Base-by-base conservation (phyloP, 768 basidiomycete genomes). In the Clavulina sp. region DNA sequence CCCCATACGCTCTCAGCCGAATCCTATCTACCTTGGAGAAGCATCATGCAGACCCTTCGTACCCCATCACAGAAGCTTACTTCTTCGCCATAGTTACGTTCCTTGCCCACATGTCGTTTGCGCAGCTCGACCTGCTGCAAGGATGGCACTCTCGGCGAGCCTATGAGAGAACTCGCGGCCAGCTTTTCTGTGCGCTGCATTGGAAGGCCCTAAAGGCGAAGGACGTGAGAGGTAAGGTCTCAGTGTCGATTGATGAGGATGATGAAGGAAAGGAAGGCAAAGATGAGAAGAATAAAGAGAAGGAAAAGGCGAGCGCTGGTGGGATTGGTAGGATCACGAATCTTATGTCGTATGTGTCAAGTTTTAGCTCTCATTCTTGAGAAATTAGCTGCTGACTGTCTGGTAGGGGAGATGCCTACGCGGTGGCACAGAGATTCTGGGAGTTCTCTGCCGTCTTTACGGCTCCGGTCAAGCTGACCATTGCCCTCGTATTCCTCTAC, bases 361-460 rank as follows among this genome's bases (percentile, higher is more conserved):
- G 16, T 49, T 31, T 32, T 41, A 46, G 38, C 18, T 41, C n/a
- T 28, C 7, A 36, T 46, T 46, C 26, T 46, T 38, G 18, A 28
- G 2, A 13, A 26, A 9, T 49, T 30, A 36, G 5, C 49, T 19
- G n/a, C 24, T 21, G 31, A 13, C 31, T 16, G 16, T 13, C n/a
- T 44, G 18, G 21, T 60, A 83, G 80, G 63, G 78, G 78, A 19
- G 81, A 83, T 60, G 68, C 78, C 0, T 83, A 81, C 57, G 73
- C 78, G 19, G 77, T 83, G 16, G 69, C 80, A 2, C 76, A 80
- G 56, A 70, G 80, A 3, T 81, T 81, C 60, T 83, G 80, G 81
- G 75, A 80, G 34, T 78, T 80, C 61, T 74, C 79, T 3, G 73
- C 70, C 1, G 59, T 83, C n/a, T 75, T 78, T 56, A 66, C 71